A percentile compares a stretch with the other conserved stretches of the same genome.
phyloP scores from a whole-genome alignment of 2,329 filamentous ascomycete species.

The Pseudogymnoascus sp. region DNA sequence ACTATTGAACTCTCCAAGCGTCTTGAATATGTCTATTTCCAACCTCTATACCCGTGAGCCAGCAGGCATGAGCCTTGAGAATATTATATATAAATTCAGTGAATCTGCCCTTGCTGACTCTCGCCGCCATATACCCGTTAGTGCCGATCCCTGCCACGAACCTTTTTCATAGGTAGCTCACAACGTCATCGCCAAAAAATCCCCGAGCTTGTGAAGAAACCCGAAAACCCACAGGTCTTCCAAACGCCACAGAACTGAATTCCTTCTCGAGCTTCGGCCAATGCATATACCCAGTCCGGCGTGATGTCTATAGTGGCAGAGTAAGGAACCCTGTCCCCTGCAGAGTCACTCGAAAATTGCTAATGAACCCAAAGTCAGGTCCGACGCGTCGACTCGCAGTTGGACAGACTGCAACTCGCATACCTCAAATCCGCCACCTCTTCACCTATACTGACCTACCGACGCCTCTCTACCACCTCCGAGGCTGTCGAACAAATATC shows the following conservation, averaged over 20 bases:
- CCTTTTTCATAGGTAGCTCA: slow-evolving; percentile 1
- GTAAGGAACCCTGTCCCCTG: slow-evolving; percentile 28
- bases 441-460: slow-evolving; percentile 23
- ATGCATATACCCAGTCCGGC: slow-evolving; percentile 12
- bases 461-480: slow-evolving; percentile 29
- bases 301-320: slow-evolving; percentile 43
- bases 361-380: slow-evolving; percentile 39
- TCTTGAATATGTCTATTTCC: not conserved
- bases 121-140: not conserved
- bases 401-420: slow-evolving; percentile 55
- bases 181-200: slow-evolving; percentile 6
- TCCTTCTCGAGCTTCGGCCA: not conserved
- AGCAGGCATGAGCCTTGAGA: not conserved
- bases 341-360: slow-evolving; percentile 11
- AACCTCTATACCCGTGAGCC: not conserved
- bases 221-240: not conserved
- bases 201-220: not conserved
- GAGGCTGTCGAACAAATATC: slow-evolving; percentile 28
- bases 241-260: not conserved
- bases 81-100: not conserved
- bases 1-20: not conserved
- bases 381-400: slow-evolving; percentile 56
- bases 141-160: not conserved
- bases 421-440: slow-evolving; percentile 32
- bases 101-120: not conserved